Percentiles rank a stretch among this genome's conserved stretches.
Evolutionary conservation across 2,329 filamentous ascomycete genomes (phyloP).

Genomic region (Cryphonectria carpinicola): DNA sequence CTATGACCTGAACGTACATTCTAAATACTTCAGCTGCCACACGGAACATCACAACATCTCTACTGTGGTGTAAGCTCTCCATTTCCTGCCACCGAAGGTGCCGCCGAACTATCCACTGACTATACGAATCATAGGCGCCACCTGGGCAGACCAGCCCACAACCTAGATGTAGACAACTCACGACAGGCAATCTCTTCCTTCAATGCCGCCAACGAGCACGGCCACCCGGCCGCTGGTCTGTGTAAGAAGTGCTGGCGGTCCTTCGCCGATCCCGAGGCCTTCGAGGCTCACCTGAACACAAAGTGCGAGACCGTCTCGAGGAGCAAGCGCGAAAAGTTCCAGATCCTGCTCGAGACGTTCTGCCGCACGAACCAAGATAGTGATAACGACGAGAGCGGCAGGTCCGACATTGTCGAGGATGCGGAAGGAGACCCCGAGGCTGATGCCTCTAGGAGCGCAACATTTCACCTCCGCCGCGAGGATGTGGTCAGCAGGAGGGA

Average conservation of each 20-base stretch:
- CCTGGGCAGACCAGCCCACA: constrained; percentile 38
- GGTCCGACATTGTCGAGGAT: constrained; percentile 5
- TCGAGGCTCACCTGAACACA: constrained; percentile 34
- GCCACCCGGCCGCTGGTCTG: constrained; percentile 37
- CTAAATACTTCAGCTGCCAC: constrained; percentile 39
- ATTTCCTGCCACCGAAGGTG: background rate
- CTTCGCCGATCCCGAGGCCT: constrained; percentile 34
- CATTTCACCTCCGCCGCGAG: background rate
- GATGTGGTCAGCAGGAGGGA: constrained; percentile 18
- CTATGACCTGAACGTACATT: constrained; percentile 33
- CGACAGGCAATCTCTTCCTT: constrained; percentile 37
- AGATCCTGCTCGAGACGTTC: constrained; percentile 23
- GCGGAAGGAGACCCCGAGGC: constrained; percentile 18
- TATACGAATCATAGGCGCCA: constrained; percentile 35
- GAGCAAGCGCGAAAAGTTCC: constrained; percentile 27
- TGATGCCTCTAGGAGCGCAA: background rate
- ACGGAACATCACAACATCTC: constrained; percentile 40
- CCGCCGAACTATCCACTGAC: background rate
- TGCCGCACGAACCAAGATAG: constrained; percentile 11
- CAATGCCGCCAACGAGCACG: constrained; percentile 32
- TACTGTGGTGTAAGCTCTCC: constrained; percentile 38
- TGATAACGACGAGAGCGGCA: constrained; percentile 1
- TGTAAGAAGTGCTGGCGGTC: constrained; percentile 40
- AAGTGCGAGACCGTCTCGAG: constrained; percentile 27
- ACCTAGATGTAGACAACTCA: constrained; percentile 34